A percentile compares a stretch with the other conserved stretches of the same genome.
Evolutionary conservation across 805 yeast species (phyloP).

Genomic region (Candida railenensis): DNA sequence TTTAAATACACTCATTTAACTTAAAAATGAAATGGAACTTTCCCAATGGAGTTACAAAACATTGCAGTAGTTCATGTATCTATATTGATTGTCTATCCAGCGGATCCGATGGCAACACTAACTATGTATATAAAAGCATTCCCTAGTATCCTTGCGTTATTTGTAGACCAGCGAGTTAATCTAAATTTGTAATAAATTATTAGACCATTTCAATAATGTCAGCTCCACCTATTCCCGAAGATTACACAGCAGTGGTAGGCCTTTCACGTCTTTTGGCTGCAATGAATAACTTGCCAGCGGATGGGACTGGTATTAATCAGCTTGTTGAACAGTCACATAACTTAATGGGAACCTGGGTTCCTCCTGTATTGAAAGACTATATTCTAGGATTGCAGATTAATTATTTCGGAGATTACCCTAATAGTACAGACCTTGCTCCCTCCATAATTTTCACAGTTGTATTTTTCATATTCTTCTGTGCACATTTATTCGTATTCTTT

Average conservation of each 20-base stretch:
- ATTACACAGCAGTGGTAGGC: conserved; percentile 29
- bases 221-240: neutral
- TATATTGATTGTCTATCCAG: too few species aligned
- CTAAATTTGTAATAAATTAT: too few species aligned
- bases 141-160: too few species aligned
- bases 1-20: too few species aligned
- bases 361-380: conserved; percentile 35
- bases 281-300: conserved; percentile 29
- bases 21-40: too few species aligned
- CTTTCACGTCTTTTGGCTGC: conserved; percentile 25
- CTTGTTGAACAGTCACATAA: conserved; percentile 27
- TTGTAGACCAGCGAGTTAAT: too few species aligned
- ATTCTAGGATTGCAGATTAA: conserved; percentile 42
- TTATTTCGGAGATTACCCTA: conserved; percentile 64
- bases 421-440: conserved; percentile 54
- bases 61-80: too few species aligned
- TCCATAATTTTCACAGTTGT: conserved; percentile 54
- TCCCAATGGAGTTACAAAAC: too few species aligned
- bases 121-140: too few species aligned
- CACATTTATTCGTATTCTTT: conserved; percentile 47
- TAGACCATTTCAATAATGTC: too few species aligned
- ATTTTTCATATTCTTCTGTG: conserved; percentile 46
- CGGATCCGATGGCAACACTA: too few species aligned
- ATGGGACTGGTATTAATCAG: conserved; percentile 27
- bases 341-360: conserved; percentile 36